Evolutionary conservation across 208 protist species (phyloP), one percentile per base, ranked within the genome.

Genomic region (Crithidia brevicula): DNA sequence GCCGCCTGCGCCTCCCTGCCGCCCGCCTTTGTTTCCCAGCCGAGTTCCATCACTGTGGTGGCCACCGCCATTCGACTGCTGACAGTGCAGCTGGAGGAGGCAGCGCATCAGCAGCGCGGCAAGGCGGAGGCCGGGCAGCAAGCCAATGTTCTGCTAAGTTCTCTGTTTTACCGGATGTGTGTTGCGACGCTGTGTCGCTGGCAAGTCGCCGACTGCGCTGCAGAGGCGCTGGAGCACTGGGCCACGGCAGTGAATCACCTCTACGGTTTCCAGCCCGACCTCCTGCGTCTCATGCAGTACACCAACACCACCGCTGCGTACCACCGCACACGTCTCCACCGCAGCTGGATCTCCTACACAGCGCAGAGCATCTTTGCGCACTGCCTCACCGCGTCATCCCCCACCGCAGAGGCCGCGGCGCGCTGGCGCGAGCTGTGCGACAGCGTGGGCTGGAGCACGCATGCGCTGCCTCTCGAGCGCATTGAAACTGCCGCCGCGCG

Each of bases 361-460:
- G 70, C 77, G 5, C 83, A 83, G 47, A 78, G 73, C 20, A 67
- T 89, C 50, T 76, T 92, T 51, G 45, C 68, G 3, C 52, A 47
- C n/a, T 88, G 82, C 67, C 72, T 78, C 38, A 69, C 64, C 15
- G 50, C 30, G 16, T 45, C 42, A 11, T 13, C 45, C 43, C 8
- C 61, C 20, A 16, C 34, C n/a, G 69, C 67, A 45, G 49, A 54
- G 45, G 60, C 69, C 11, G 60, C 20, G 40, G 71, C 50, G 50
- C 59, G 54, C 23, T 92, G 86, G 86, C 36, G 42, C 0, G 47
- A 51, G 20, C 56, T 88, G 40, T 93, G 87, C 56, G 69, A 78
- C 49, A 72, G 62, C 27, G 49, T 90, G 27, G 81, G 84, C 53
- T 93, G 87, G 87, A 93, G 87, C 52, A n/a, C 52, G 13, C 66